Conservation (phyloP, 169 alveolate species). For the Condylostoma magnum region DNA sequence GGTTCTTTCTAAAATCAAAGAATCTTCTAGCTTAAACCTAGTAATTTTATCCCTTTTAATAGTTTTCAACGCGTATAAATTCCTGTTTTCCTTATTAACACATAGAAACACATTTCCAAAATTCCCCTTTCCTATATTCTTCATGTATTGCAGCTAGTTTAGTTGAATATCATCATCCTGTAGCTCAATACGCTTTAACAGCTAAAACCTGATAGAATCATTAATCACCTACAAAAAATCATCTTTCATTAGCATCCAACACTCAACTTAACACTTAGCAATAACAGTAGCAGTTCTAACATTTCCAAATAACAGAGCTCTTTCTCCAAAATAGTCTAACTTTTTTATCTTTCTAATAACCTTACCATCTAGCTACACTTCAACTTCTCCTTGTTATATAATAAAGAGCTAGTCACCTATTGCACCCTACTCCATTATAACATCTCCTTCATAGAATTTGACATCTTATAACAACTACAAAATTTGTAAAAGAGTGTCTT, state of each 20-base stretch:
- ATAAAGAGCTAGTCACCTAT: constrained; percentile 34
- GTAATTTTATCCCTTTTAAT: constrained; percentile 16
- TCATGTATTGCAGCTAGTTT: background rate
- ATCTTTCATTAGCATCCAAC: constrained; percentile 18
- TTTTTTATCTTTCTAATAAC: constrained; percentile 5
- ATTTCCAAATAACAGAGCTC: constrained; percentile 30
- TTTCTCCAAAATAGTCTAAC: constrained; percentile 49
- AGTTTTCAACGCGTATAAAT: constrained; percentile 30
- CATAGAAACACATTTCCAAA: constrained; percentile 35
- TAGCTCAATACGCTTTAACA: constrained; percentile 40
- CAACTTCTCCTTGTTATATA: constrained; percentile 43
- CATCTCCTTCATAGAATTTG: background rate
- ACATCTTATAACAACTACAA: background rate
- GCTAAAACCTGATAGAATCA: constrained; percentile 40
- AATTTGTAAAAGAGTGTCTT: constrained; percentile 35
- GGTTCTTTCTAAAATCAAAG: constrained; percentile 32
- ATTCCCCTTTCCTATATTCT: constrained; percentile 31
- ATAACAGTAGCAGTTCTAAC: constrained; percentile 47
- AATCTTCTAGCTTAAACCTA: background rate
- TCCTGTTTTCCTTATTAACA: background rate
- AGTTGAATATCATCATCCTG: constrained; percentile 38
- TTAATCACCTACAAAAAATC: constrained; percentile 45
- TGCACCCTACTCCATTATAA: constrained; percentile 38
- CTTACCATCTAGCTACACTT: constrained; percentile 9
- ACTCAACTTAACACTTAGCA: constrained; percentile 40